Conservation (phyloP, 306 rosid genomes). For the Vigna mungo region DNA sequence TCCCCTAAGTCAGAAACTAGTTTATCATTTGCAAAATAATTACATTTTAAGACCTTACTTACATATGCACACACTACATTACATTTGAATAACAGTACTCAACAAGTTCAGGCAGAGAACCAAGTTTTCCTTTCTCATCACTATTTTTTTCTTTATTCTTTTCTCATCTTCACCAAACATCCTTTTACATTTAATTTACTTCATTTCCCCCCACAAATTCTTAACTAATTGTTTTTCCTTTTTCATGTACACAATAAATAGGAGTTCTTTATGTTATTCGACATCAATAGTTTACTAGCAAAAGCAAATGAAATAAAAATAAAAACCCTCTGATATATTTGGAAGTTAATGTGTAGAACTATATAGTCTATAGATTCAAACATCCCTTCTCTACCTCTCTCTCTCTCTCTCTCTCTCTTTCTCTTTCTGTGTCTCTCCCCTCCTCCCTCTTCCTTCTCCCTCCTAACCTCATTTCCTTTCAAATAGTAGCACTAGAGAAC, state of each 20-base stretch:
- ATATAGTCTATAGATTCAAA: conserved; percentile 51
- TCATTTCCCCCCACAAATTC: conserved; percentile 12
- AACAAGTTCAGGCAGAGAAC: conserved; percentile 49
- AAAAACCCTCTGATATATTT: conserved; percentile 46
- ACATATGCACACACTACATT: conserved; percentile 49
- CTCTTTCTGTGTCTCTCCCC: not conserved
- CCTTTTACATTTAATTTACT: conserved; percentile 40
- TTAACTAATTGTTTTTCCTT: conserved; percentile 37
- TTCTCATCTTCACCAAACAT: conserved; percentile 26
- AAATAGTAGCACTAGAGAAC: conserved; percentile 44
- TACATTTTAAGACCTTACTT: conserved; percentile 37
- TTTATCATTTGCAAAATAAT: conserved; percentile 49
- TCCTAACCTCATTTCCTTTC: conserved; percentile 38
- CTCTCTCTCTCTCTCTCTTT: not conserved
- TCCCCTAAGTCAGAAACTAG: conserved; percentile 62
- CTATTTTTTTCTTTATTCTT: conserved; percentile 37
- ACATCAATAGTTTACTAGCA: conserved; percentile 19
- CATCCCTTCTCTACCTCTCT: conserved; percentile 27
- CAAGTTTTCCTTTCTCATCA: conserved; percentile 37
- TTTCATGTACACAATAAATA: conserved; percentile 14
- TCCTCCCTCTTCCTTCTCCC: conserved; percentile 1
- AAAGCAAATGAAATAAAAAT: conserved; percentile 18
- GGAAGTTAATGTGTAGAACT: conserved; percentile 48
- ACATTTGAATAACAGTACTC: conserved; percentile 41
- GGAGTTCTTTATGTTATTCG: conserved; percentile 33